A percentile compares a stretch with the other conserved stretches of the same genome.
phyloP scores from a whole-genome alignment of 306 rosid genomes.

The Malus sieversii region DNA sequence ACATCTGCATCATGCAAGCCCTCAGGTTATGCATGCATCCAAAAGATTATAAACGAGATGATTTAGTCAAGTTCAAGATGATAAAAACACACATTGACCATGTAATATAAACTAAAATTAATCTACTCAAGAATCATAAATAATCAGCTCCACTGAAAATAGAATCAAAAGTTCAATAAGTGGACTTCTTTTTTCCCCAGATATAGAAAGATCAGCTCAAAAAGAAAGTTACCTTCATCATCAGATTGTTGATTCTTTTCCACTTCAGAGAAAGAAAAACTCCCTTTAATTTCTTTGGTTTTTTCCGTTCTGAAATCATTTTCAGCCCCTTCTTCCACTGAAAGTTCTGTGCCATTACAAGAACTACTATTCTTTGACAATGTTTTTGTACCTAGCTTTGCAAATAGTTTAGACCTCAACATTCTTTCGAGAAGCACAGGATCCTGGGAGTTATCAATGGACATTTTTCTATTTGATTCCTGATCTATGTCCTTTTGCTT shows the following conservation, averaged over 20 bases:
- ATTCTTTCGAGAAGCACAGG: conserved; percentile 77
- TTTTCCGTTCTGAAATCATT: conserved; percentile 43
- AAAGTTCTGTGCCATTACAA: conserved; percentile 29
- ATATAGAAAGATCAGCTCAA: neutral
- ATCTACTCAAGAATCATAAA: neutral
- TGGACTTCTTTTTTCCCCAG: neutral
- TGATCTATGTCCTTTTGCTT: conserved; percentile 27
- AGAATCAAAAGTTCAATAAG: neutral
- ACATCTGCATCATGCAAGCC: neutral
- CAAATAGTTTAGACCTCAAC: conserved; percentile 76
- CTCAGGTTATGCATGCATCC: neutral
- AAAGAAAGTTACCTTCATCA: conserved; percentile 38
- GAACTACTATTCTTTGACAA: conserved; percentile 27
- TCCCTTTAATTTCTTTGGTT: conserved; percentile 16
- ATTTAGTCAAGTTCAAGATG: neutral
- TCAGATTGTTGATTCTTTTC: conserved; percentile 14
- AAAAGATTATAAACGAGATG: neutral
- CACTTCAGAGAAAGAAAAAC: conserved; percentile 16
- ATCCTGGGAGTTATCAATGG: conserved; percentile 41
- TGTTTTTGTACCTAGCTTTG: conserved; percentile 47
- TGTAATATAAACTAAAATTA: neutral
- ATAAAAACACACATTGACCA: neutral
- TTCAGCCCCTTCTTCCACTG: conserved; percentile 45
- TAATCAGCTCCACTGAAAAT: neutral
- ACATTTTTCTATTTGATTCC: conserved; percentile 24